Percentiles rank a stretch among this genome's conserved stretches.
phyloP scores from a whole-genome alignment of 345 rosid species.

The Gossypium rotundifolium region DNA sequence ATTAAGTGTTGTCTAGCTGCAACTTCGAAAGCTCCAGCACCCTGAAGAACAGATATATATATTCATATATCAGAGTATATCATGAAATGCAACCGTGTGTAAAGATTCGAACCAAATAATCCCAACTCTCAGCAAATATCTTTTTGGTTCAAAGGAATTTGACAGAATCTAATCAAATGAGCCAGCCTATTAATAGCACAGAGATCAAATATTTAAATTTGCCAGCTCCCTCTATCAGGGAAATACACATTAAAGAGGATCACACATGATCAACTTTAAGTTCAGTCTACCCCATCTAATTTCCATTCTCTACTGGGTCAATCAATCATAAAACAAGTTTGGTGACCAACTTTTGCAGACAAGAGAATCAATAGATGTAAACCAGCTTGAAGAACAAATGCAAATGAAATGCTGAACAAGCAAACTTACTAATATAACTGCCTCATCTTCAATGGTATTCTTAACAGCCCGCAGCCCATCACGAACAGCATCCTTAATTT shows the following conservation, averaged over 20 bases:
- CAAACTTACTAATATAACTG: constrained; percentile 66
- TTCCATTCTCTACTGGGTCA: not conserved
- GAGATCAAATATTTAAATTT: not conserved
- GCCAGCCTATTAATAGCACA: not conserved
- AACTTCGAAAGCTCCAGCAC: constrained; percentile 98
- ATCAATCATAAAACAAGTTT: not conserved
- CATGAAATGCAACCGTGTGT: not conserved
- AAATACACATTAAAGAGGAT: not conserved
- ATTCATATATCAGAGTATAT: not conserved
- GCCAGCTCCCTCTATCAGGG: not conserved
- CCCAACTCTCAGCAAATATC: not conserved
- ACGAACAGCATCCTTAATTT: constrained; percentile 95
- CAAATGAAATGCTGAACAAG: constrained; percentile 48
- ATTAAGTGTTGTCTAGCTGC: constrained; percentile 85
- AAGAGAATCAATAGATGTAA: not conserved
- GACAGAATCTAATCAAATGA: not conserved
- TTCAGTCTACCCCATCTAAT: not conserved
- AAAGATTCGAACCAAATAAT: not conserved
- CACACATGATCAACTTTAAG: not conserved
- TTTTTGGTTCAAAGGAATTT: not conserved
- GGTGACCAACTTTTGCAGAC: not conserved
- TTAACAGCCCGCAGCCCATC: constrained; percentile 96
- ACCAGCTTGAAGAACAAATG: not conserved
- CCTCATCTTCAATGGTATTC: constrained; percentile 93
- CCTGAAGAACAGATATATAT: constrained; percentile 33